Evolutionary conservation across 2,329 filamentous ascomycete species (phyloP).

Genomic region (Cadophora luteo-olivacea): DNA sequence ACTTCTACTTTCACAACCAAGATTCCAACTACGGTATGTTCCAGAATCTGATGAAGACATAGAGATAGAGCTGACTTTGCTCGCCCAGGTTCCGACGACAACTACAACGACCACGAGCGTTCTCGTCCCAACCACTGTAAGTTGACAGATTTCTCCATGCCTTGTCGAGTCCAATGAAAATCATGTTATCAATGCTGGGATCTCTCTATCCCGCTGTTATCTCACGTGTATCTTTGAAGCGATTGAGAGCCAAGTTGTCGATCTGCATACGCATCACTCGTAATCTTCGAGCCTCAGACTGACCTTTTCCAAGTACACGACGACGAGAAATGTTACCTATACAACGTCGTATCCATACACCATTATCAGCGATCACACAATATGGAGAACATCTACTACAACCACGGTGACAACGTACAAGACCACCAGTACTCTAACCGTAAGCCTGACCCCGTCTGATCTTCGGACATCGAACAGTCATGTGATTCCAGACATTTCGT

Average conservation of each 20-base stretch:
- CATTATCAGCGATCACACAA: constrained; percentile 13
- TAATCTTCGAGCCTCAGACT: background rate
- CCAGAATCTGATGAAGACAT: too few relatives aligned
- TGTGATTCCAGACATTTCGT: background rate
- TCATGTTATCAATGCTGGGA: background rate
- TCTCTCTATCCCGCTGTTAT: too few relatives aligned
- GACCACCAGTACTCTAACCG: background rate
- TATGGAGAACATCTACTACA: background rate
- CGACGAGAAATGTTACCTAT: constrained; percentile 23
- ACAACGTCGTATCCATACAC: constrained; percentile 23
- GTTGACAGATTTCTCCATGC: background rate
- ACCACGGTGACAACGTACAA: constrained; percentile 3
- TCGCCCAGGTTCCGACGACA: background rate
- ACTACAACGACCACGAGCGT: constrained; percentile 19
- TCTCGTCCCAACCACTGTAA: constrained; percentile 19
- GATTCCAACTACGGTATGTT: constrained; percentile 24
- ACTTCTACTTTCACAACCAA: constrained; percentile 16
- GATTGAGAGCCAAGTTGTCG: too few relatives aligned
- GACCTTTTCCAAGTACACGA: constrained; percentile 20
- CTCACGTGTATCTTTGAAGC: too few relatives aligned
- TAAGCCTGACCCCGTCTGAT: background rate
- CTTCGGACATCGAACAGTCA: background rate
- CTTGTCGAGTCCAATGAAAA: background rate
- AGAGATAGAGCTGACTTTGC: background rate
- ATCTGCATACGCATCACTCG: background rate